phyloP scores from a whole-genome alignment of 2,329 filamentous ascomycete genomes.

The Penicillium occitanis region DNA sequence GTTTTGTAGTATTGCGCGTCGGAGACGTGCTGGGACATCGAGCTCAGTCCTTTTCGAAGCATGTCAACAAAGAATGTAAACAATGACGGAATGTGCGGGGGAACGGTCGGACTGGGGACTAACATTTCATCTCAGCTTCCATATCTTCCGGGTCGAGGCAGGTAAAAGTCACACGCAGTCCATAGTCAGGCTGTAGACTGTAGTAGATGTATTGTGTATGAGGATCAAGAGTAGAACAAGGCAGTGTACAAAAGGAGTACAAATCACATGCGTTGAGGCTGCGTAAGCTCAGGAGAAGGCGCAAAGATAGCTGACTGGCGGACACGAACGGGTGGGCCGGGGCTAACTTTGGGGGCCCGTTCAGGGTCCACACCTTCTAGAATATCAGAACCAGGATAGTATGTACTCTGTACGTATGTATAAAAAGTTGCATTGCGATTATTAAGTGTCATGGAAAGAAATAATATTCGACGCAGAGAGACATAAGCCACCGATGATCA shows the following conservation, averaged over 20 bases:
- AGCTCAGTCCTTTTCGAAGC: slow-evolving; percentile 26
- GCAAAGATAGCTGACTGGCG: background rate
- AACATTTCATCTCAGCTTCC: slow-evolving; percentile 22
- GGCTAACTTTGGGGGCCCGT: background rate
- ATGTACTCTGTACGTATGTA: too few relatives aligned
- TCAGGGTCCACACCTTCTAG: slow-evolving; percentile 5
- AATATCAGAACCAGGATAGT: background rate
- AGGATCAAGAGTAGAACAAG: background rate
- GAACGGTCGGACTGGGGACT: background rate
- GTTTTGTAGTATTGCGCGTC: slow-evolving; percentile 76
- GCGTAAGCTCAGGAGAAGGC: slow-evolving; percentile 2
- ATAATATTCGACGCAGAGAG: background rate
- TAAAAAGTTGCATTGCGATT: background rate
- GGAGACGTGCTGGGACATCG: slow-evolving; percentile 66
- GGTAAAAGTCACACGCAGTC: background rate
- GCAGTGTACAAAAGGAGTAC: background rate
- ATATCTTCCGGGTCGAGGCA: slow-evolving; percentile 12
- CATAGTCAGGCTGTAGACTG: background rate
- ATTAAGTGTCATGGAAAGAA: background rate
- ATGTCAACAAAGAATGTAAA: background rate
- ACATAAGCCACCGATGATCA: slow-evolving; percentile 6
- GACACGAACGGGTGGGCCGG: background rate
- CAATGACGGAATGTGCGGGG: slow-evolving; percentile 14
- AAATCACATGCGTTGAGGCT: slow-evolving; percentile 13
- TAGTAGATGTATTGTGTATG: background rate